Conservation (phyloP, 371 early-diverging fungal species). For the Phascolomyces articulosus region DNA sequence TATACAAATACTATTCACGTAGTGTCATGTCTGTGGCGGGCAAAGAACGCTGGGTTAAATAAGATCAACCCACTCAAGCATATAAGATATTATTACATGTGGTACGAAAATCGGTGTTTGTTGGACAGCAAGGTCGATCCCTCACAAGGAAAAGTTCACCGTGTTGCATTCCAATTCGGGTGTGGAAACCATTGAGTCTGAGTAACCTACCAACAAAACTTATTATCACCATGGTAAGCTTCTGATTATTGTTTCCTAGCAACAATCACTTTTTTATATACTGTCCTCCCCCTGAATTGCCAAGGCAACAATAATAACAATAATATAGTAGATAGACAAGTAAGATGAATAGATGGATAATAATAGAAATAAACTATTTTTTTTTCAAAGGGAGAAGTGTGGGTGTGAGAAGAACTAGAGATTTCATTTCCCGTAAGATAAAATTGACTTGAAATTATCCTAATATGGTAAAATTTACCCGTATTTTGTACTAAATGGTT, state of each 20-base stretch:
- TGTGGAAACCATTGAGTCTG: too few species aligned
- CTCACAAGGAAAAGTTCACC: not conserved
- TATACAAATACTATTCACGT: too few species aligned
- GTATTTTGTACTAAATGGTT: too few species aligned
- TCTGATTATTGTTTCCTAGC: too few species aligned
- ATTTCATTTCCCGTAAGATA: slow-evolving; percentile 3
- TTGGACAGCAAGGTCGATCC: not conserved
- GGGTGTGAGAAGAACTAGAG: not conserved
- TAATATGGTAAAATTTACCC: slow-evolving; percentile 3
- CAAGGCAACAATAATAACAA: not conserved
- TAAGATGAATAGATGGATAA: too few species aligned
- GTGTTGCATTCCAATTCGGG: not conserved
- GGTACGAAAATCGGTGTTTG: slow-evolving; percentile 7
- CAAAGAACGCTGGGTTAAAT: not conserved
- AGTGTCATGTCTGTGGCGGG: too few species aligned
- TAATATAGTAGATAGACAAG: not conserved
- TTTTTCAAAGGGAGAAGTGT: not conserved
- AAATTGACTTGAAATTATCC: not conserved
- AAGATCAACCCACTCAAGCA: not conserved
- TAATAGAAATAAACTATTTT: too few species aligned
- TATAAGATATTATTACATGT: not conserved
- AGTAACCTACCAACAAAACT: not conserved
- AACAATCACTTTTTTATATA: too few species aligned
- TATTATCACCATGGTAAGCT: too few species aligned
- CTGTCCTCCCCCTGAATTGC: too few species aligned